phyloP scores from a whole-genome alignment of 2,329 filamentous ascomycete species.

The Xylogone sp. region DNA sequence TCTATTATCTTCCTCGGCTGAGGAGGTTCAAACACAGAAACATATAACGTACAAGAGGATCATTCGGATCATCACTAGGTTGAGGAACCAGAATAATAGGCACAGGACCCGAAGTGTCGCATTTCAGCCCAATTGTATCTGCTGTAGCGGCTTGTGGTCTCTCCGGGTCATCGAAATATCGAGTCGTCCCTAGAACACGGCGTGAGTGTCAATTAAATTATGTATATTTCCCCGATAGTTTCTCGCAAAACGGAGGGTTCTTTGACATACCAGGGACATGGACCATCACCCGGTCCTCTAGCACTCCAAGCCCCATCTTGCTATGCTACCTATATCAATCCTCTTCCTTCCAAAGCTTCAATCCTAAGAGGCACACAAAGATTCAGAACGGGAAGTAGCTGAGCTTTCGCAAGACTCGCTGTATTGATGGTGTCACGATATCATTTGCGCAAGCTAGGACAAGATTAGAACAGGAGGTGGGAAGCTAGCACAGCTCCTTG shows the following conservation, averaged over 20 bases:
- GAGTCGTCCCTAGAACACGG: slow-evolving; percentile 49
- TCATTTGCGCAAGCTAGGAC: too few relatives aligned
- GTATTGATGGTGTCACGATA: too few relatives aligned
- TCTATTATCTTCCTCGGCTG: neutral
- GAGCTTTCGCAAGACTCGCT: too few relatives aligned
- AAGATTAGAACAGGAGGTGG: too few relatives aligned
- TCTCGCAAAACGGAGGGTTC: slow-evolving; percentile 22
- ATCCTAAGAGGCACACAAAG: too few relatives aligned
- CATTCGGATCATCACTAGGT: slow-evolving; percentile 85
- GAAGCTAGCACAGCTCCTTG: too few relatives aligned
- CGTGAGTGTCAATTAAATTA: neutral
- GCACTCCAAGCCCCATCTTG: slow-evolving; percentile 67
- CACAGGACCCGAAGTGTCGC: slow-evolving; percentile 60
- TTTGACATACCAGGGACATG: slow-evolving; percentile 66
- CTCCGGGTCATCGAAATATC: slow-evolving; percentile 59
- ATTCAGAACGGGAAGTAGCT: too few relatives aligned
- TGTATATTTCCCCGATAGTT: too few relatives aligned
- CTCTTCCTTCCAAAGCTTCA: neutral
- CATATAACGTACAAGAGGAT: slow-evolving; percentile 61
- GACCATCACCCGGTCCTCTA: slow-evolving; percentile 62
- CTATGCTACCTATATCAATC: neutral
- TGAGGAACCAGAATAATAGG: slow-evolving; percentile 85
- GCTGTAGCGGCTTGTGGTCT: slow-evolving; percentile 38
- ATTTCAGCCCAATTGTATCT: slow-evolving; percentile 57
- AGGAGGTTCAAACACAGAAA: neutral